These are phyloP conservation scores for Aspergillus bridgeri DNA, from an alignment of 495 filamentous ascomycete genomes.

Conservation along the genomic window DNA sequence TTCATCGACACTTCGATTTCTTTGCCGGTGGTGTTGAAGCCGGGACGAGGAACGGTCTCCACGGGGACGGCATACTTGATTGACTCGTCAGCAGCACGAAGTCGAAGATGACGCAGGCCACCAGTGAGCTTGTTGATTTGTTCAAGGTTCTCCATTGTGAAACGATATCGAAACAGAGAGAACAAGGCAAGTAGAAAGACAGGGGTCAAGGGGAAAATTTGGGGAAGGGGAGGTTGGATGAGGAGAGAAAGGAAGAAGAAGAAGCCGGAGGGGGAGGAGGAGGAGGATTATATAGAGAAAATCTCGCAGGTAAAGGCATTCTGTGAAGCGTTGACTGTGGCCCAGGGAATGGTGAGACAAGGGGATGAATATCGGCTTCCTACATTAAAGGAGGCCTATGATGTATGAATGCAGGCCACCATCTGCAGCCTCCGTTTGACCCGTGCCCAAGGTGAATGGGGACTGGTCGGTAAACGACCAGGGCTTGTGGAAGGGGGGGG, in stretches of 20 bases:
- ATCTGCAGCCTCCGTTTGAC: slow-evolving; percentile 14
- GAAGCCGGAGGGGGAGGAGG: neutral
- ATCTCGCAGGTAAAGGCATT: slow-evolving; percentile 6
- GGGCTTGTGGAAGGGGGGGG: neutral
- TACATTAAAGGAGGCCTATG: slow-evolving; percentile 12
- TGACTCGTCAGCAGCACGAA: slow-evolving; percentile 24
- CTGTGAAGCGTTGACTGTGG: slow-evolving; percentile 14
- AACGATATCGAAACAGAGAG: too few relatives aligned
- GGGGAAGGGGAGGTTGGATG: neutral
- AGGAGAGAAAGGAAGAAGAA: slow-evolving; percentile 6
- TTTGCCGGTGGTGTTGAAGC: slow-evolving; percentile 56
- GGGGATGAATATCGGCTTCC: slow-evolving; percentile 17
- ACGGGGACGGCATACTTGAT: slow-evolving; percentile 28
- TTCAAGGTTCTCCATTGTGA: slow-evolving; percentile 22
- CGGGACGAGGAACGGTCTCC: slow-evolving; percentile 39
- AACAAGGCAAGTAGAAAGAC: neutral
- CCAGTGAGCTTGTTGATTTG: slow-evolving; percentile 20
- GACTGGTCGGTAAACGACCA: neutral
- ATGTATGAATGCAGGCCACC: slow-evolving; percentile 14
- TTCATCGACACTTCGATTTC: slow-evolving; percentile 63
- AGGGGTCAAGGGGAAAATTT: neutral
- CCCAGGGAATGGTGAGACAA: slow-evolving; percentile 13
- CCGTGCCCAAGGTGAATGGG: slow-evolving; percentile 7
- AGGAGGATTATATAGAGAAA: slow-evolving; percentile 8
- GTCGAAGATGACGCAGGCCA: slow-evolving; percentile 24